Conservation (phyloP, 441 rosid genomes). For the Arabidopsis lyrata region DNA sequence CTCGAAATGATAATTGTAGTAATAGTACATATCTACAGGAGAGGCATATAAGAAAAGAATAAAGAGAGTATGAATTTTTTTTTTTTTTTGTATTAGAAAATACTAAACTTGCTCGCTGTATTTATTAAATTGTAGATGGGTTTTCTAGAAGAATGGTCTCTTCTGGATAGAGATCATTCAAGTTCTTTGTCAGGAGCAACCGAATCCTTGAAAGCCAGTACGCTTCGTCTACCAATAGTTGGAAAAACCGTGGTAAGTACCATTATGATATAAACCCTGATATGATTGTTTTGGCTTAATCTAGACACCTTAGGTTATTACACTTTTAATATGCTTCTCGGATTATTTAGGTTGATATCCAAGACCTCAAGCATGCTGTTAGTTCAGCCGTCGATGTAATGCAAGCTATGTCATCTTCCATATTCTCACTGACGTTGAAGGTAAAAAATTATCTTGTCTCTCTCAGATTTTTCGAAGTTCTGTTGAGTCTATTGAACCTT, state of each 20-base stretch:
- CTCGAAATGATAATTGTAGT: slow-evolving; percentile 12
- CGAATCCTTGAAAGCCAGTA: slow-evolving; percentile 72
- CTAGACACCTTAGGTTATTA: neutral
- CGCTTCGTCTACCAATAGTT: slow-evolving; percentile 67
- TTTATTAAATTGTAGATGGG: slow-evolving; percentile 52
- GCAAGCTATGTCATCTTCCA: slow-evolving; percentile 73
- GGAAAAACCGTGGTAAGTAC: slow-evolving; percentile 60
- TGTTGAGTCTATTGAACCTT: neutral
- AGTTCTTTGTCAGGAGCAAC: slow-evolving; percentile 67
- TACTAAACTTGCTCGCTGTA: slow-evolving; percentile 12
- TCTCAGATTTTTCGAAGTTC: neutral
- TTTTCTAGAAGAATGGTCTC: slow-evolving; percentile 63
- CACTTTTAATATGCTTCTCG: slow-evolving; percentile 6
- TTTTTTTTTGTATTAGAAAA: neutral
- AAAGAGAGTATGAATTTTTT: neutral
- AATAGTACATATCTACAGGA: neutral
- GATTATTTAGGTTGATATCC: slow-evolving; percentile 57
- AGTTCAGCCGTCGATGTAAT: slow-evolving; percentile 73
- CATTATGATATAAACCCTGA: slow-evolving; percentile 17
- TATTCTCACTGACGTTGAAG: slow-evolving; percentile 61
- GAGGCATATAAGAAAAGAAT: slow-evolving; percentile 21
- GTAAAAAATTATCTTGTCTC: slow-evolving; percentile 46
- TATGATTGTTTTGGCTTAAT: slow-evolving; percentile 32
- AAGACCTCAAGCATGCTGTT: slow-evolving; percentile 69
- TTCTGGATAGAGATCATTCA: slow-evolving; percentile 60